Percentiles rank a stretch among this genome's conserved stretches.
Evolutionary conservation across 179 eudicot species (phyloP).

Genomic region (Amaranthus tricolor): DNA sequence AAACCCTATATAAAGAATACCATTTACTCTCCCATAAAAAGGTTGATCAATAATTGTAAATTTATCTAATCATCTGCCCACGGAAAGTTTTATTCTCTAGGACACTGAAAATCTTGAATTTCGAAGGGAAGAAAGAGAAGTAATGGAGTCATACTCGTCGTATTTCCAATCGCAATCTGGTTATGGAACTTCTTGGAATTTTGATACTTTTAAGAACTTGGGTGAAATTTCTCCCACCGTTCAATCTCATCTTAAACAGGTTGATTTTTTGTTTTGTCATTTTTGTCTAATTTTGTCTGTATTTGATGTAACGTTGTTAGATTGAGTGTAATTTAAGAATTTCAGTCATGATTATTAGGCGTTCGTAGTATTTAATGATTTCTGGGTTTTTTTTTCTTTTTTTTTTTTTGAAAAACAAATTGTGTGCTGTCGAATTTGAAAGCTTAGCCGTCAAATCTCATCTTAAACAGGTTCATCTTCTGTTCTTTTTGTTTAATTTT

Average conservation of each 20-base stretch:
- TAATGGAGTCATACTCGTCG: conserved; percentile 64
- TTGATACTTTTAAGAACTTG: conserved; percentile 71
- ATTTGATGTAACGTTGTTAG: background rate
- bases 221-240: conserved; percentile 75
- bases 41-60: background rate
- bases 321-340: background rate
- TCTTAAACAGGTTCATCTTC: conserved; percentile 66
- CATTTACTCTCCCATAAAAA: too few relatives aligned
- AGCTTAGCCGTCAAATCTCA: conserved; percentile 53
- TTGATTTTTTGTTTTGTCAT: conserved; percentile 20
- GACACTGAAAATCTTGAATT: background rate
- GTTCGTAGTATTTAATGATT: background rate
- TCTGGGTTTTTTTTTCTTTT: background rate
- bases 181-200: conserved; percentile 48
- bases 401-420: too few relatives aligned
- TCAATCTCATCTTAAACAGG: conserved; percentile 88
- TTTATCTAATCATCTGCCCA: background rate
- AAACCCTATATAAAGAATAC: too few relatives aligned
- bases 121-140: background rate
- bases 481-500: background rate
- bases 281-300: background rate
- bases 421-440: too few relatives aligned
- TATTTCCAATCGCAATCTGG: conserved; percentile 55
- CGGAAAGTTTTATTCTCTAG: background rate
- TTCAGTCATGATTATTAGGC: background rate